Conservation (phyloP, 345 rosid species). For the Salix purpurea region DNA sequence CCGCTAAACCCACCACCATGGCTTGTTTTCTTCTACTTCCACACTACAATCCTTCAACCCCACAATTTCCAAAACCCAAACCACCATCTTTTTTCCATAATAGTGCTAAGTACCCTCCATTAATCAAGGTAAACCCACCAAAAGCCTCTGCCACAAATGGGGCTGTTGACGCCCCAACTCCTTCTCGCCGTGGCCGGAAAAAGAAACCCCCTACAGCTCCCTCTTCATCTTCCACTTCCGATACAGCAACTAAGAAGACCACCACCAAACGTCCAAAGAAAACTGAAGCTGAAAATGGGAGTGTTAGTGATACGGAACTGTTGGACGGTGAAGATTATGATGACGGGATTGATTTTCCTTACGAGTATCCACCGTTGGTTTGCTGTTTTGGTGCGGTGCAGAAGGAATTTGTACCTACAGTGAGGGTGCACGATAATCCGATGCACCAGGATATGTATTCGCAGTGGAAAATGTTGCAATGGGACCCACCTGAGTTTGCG, state of each 20-base stretch:
- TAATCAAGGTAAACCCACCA: conserved; percentile 29
- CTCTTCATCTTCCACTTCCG: conserved; percentile 12
- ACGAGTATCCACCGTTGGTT: conserved; percentile 70
- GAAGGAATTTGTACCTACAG: conserved; percentile 81
- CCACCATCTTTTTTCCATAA: not conserved
- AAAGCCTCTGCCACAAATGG: conserved; percentile 33
- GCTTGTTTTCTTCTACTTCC: no score
- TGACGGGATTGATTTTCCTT: conserved; percentile 69
- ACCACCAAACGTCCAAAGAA: conserved; percentile 21
- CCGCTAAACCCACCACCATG: no score
- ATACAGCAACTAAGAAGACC: conserved; percentile 13
- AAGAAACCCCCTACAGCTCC: conserved; percentile 35
- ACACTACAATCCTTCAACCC: no score
- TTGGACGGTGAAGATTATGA: conserved; percentile 45
- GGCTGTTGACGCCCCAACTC: conserved; percentile 47
- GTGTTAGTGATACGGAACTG: conserved; percentile 7
- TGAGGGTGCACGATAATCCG: conserved; percentile 65
- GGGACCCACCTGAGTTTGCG: conserved; percentile 89
- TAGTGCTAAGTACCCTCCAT: not conserved
- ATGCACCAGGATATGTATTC: conserved; percentile 88
- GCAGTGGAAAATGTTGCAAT: conserved; percentile 89
- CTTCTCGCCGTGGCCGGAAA: conserved; percentile 59
- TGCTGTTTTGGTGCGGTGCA: conserved; percentile 87
- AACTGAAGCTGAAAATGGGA: conserved; percentile 11
- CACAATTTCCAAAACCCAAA: no score